Conservation (phyloP, 345 rosid species). For the Eucalyptus guilfoylei region DNA sequence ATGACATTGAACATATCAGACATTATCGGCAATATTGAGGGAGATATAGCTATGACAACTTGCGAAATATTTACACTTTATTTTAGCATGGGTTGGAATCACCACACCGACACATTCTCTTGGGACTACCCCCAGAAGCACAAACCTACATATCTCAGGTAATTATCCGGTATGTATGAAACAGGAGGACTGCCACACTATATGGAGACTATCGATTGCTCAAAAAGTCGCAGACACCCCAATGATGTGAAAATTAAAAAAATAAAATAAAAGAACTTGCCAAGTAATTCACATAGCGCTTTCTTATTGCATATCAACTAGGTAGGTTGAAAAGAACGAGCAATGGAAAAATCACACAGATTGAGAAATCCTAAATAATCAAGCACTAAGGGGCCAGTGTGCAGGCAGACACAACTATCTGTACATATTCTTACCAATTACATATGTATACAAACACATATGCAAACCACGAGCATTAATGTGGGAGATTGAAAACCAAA, state of each 20-base stretch:
- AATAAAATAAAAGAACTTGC: not conserved
- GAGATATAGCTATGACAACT: not conserved
- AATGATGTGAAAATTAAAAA: not conserved
- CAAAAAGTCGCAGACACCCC: not conserved
- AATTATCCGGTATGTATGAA: not conserved
- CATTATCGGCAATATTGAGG: not conserved
- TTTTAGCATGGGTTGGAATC: not conserved
- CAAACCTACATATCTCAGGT: not conserved
- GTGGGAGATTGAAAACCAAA: not conserved
- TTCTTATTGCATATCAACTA: not conserved
- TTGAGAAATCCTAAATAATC: not conserved
- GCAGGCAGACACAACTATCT: not conserved
- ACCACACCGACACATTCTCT: not conserved
- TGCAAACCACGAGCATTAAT: not conserved
- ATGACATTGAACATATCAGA: not conserved
- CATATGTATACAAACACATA: not conserved
- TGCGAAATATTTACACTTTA: not conserved
- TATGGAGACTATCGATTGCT: not conserved
- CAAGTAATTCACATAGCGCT: not conserved
- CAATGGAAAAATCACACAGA: not conserved
- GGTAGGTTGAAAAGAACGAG: not conserved
- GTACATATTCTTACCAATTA: not conserved
- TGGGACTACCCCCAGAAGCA: not conserved
- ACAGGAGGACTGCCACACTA: not conserved
- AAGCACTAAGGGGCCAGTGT: not conserved